A percentile compares a stretch with the other conserved stretches of the same genome.
phyloP scores from a whole-genome alignment of 495 filamentous ascomycete genomes.

The Massariosphaeria phaeospora region DNA sequence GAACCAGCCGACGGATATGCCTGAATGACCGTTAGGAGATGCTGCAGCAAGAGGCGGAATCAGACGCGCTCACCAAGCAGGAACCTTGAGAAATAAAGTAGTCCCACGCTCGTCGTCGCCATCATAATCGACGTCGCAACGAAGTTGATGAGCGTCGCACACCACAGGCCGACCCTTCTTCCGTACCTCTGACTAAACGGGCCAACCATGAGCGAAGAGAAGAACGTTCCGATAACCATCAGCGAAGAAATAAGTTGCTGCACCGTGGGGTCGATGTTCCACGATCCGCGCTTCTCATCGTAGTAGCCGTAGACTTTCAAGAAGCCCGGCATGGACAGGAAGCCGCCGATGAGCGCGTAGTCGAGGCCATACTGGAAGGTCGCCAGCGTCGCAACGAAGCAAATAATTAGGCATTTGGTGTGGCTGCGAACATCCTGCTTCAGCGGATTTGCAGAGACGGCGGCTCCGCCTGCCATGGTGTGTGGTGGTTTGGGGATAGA shows the following conservation, averaged over 20 bases:
- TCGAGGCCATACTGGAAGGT: slow-evolving; percentile 13
- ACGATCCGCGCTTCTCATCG: neutral
- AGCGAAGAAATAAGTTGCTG: slow-evolving; percentile 7
- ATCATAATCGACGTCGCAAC: slow-evolving; percentile 14
- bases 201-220: neutral
- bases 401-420: slow-evolving; percentile 1
- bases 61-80: slow-evolving; percentile 2
- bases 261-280: slow-evolving; percentile 14
- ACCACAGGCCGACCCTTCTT: slow-evolving; percentile 9
- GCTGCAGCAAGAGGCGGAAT: too few relatives aligned
- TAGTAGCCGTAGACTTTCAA: slow-evolving; percentile 11
- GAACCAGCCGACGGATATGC: slow-evolving; percentile 12
- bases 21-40: neutral
- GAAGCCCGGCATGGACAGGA: slow-evolving; percentile 10
- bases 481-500: neutral
- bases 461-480: slow-evolving; percentile 10
- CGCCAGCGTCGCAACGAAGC: slow-evolving; percentile 7
- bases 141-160: slow-evolving; percentile 4
- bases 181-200: slow-evolving; percentile 9
- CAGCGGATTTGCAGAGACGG: slow-evolving; percentile 10
- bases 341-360: slow-evolving; percentile 9
- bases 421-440: slow-evolving; percentile 9
- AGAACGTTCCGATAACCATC: slow-evolving; percentile 11
- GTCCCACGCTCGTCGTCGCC: slow-evolving; percentile 7
- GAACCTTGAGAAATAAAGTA: slow-evolving; percentile 12